phyloP scores from a whole-genome alignment of 1,139 yeast genomes.

The Saccharomyces hybrid region DNA sequence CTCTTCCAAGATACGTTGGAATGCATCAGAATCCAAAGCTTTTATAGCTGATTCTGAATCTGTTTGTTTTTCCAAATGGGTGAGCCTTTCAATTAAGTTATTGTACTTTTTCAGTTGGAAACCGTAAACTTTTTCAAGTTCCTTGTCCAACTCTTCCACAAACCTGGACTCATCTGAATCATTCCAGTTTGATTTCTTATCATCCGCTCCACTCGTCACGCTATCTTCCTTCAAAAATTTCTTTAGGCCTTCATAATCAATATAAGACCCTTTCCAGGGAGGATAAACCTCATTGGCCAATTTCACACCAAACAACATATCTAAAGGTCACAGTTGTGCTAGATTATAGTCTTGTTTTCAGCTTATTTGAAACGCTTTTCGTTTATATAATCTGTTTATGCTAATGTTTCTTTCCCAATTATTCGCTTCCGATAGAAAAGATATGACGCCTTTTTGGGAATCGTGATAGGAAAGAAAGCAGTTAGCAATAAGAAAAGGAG shows the following conservation, averaged over 20 bases:
- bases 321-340: neutral
- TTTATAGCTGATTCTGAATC: constrained; percentile 27
- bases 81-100: constrained; percentile 56
- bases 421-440: neutral
- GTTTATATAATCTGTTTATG: neutral
- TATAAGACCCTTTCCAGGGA: constrained; percentile 83
- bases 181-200: constrained; percentile 43
- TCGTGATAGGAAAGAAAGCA: neutral
- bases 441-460: neutral
- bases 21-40: constrained; percentile 29
- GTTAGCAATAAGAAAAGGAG: neutral
- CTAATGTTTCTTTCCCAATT: neutral
- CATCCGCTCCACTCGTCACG: constrained; percentile 30
- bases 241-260: constrained; percentile 72
- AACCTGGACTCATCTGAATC: constrained; percentile 78
- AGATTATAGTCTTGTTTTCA: neutral
- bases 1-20: constrained; percentile 64
- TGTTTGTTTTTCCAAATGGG: constrained; percentile 48
- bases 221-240: constrained; percentile 75
- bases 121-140: constrained; percentile 85
- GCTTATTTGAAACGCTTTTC: neutral
- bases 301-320: constrained; percentile 81
- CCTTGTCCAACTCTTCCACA: constrained; percentile 73
- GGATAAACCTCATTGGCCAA: constrained; percentile 72
- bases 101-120: constrained; percentile 72